Base-by-base conservation (phyloP, 805 yeast species). In the Candida chauliodis region DNA sequence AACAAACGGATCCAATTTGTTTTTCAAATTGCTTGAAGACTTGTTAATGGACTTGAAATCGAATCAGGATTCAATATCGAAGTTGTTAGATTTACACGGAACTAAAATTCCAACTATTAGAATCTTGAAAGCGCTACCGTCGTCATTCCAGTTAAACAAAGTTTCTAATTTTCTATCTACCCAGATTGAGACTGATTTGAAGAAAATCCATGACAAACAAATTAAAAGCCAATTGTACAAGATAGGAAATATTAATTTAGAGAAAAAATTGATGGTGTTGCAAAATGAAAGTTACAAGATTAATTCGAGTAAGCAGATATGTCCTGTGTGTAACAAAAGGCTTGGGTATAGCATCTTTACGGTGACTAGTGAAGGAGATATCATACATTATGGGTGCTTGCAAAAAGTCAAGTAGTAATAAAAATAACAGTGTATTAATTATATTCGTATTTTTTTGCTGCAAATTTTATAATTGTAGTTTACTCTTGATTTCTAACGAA, bases 321-420 rank as follows among this genome's bases (percentile, higher is more conserved):
- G 95, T 53, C 50, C 58, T 2, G 67, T 78, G 13, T 87, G 95
- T 57, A 59, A 65, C 16, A 79, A 78, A 47, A 55, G 63, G 9
- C 59, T 83, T 23, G 81, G 81, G 2, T 68, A 67, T 44, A 69
- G 76, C 33, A 76, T 82, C 1, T 58, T 79, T 22, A 66, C 77
- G 31, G 71, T 73, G 17, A 64, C 66, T 24, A 74, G 75, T 0
- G 63, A 69, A 31, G 62, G 59, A 19, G 52, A 57, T 3, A 66
- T 76, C 4, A 71, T 77, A 3, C 87, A 81, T 52, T 81, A 76
- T 48, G 79, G 79, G 2, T 80, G 87, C 61, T 29, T 36, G 24
- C 41, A 46, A 36, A 31, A 36, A 32, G 15, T 18, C 15, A 8
- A 21, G n/a, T 18, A 8, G 29, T 30, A 30, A 9, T n/a, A n/a